Conservation (phyloP, 202 grass and related monocot genomes). For the Saccharum hybrid region DNA sequence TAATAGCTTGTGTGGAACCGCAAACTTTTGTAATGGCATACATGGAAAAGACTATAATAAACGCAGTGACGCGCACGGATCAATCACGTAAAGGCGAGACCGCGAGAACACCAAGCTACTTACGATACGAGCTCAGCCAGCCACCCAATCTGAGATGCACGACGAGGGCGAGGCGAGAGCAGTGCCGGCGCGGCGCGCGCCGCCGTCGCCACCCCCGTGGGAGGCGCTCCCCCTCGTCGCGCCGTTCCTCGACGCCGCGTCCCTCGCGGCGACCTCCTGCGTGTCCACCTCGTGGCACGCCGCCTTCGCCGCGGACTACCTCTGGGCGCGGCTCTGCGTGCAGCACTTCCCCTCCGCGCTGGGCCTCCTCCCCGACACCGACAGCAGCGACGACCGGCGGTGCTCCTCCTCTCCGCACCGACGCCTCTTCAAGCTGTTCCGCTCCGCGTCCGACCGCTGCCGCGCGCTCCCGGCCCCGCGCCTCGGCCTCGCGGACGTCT, state of each 20-base stretch:
- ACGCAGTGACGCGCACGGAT: background rate
- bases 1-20: too few relatives aligned
- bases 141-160: background rate
- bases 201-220: conserved; percentile 42
- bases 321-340: conserved; percentile 66
- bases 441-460: conserved; percentile 38
- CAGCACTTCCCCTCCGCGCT: conserved; percentile 62
- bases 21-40: too few relatives aligned
- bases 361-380: conserved; percentile 6
- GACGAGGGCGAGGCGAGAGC: background rate
- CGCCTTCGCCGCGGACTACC: conserved; percentile 65
- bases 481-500: conserved; percentile 57
- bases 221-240: conserved; percentile 51
- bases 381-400: too few relatives aligned
- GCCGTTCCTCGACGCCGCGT: conserved; percentile 55
- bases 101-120: background rate
- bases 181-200: background rate
- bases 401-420: conserved; percentile 37
- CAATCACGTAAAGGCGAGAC: background rate
- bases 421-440: conserved; percentile 62
- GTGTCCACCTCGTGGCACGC: conserved; percentile 67
- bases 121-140: background rate
- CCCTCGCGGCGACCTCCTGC: conserved; percentile 62
- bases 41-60: too few relatives aligned
- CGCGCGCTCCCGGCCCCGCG: conserved; percentile 25